Percentiles rank a stretch among this genome's conserved stretches.
Conservation (phyloP, 148 eudicot species). For the Cornus florida region DNA sequence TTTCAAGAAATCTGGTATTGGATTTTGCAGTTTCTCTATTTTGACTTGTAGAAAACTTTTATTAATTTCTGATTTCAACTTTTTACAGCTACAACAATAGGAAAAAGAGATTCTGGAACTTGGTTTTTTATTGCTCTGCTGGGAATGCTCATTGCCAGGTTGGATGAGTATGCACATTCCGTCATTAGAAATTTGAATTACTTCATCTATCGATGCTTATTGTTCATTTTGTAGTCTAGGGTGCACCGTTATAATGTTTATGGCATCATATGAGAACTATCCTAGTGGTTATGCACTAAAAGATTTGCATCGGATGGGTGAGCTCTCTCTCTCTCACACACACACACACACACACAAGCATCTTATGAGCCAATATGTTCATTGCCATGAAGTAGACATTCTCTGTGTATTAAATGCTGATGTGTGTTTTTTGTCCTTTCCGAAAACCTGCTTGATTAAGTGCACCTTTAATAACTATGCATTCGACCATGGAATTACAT, state of each 20-base stretch:
- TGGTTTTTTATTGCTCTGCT: slow-evolving; percentile 55
- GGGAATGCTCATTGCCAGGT: slow-evolving; percentile 76
- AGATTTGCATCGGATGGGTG: slow-evolving; percentile 60
- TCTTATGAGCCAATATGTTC: background rate
- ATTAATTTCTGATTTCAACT: slow-evolving; percentile 6
- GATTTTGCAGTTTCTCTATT: slow-evolving; percentile 1
- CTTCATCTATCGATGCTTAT: slow-evolving; percentile 12
- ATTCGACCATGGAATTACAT: too few relatives aligned
- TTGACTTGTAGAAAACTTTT: background rate
- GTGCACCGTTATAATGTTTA: slow-evolving; percentile 60
- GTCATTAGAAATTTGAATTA: background rate
- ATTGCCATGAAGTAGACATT: background rate
- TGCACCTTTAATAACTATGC: too few relatives aligned
- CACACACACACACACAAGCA: background rate
- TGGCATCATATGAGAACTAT: slow-evolving; percentile 92
- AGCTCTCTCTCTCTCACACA: too few relatives aligned
- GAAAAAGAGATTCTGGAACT: slow-evolving; percentile 73
- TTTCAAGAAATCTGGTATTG: too few relatives aligned
- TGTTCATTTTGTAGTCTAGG: slow-evolving; percentile 67
- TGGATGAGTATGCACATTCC: slow-evolving; percentile 12
- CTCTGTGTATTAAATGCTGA: background rate
- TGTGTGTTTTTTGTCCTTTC: too few relatives aligned
- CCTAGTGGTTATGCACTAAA: slow-evolving; percentile 88
- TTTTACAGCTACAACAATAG: slow-evolving; percentile 75
- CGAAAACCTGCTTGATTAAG: too few relatives aligned